Base-by-base conservation (phyloP, 2,329 filamentous ascomycete genomes). In the Ophiostoma piceae region DNA sequence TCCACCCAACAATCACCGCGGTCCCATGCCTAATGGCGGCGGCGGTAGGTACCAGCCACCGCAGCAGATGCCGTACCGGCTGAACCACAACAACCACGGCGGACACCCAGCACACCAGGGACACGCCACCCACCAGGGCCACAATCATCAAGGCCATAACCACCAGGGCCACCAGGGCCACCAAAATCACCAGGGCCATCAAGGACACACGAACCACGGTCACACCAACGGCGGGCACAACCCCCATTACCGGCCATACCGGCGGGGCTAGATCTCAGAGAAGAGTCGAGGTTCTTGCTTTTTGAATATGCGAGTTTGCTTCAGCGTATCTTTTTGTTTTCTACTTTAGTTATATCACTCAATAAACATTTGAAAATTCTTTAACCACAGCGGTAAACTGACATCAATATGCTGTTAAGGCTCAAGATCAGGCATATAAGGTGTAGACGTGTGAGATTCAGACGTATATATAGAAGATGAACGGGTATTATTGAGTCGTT, bases 1-100 rank as follows among this genome's bases (percentile, higher is more conserved):
- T 43, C 26, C 35, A 35, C 14, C 47, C 37, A 65, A n/a, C 22
- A 19, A 62, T 32, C 68, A 67, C 6, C 64, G 68, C 19, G 26
- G 37, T 19, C 65, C 66, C 4, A 57, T 39, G 12, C 37, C 68
- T 19, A 67, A 54, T 26, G 43, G 68, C 9, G 54, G 54, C 14
- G 37, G 37, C 67, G 68, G 65, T 8, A 54, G 68, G 4, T 70
- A 67, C 65, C 68, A 70, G 51, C 54, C 68, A 39, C 68, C 69
- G 14, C 47, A 67, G 37, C 26, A 43, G 26, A 35, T 64, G 32
- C 65, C 9, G 2, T 35, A 26, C 14, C 62, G 32, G 32, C 37
- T 14, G 26, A 26, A 41, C 60, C 35, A 64, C 54, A 60, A 29
- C 64, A 35, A 29, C 51, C 41, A 39, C 60, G 12, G 41, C 26